Percentiles rank a stretch among this genome's conserved stretches.
phyloP scores from a whole-genome alignment of 2,329 filamentous ascomycete species.

The Fusarium sp. region DNA sequence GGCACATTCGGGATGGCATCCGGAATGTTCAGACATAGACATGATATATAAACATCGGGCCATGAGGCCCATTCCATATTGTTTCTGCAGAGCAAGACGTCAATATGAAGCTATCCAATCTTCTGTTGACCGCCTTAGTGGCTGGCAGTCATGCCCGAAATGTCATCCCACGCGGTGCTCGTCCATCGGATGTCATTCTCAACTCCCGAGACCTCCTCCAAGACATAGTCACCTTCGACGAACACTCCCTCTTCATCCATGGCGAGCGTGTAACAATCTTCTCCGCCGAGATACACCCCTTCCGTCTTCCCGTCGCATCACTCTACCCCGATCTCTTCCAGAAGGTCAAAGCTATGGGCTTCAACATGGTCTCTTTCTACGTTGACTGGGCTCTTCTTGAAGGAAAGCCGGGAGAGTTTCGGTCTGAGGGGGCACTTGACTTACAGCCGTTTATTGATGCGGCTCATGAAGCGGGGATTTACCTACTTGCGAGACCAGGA shows the following conservation, averaged over 20 bases:
- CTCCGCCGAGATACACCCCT: constrained; percentile 81
- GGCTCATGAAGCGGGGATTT: constrained; percentile 78
- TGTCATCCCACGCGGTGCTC: constrained; percentile 29
- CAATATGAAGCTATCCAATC: constrained; percentile 30
- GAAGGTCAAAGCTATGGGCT: constrained; percentile 84
- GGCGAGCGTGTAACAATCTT: constrained; percentile 79
- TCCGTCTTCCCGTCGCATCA: constrained; percentile 60
- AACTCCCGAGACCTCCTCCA: constrained; percentile 49
- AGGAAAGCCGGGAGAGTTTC: constrained; percentile 77
- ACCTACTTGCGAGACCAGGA: constrained; percentile 77
- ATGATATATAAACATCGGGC: too few relatives aligned
- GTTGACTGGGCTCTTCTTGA: constrained; percentile 83
- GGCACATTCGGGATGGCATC: constrained; percentile 21
- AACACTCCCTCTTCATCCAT: constrained; percentile 76
- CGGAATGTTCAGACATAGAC: too few relatives aligned
- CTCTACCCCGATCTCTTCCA: constrained; percentile 79
- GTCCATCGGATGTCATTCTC: constrained; percentile 40
- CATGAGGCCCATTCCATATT: too few relatives aligned
- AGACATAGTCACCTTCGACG: constrained; percentile 74
- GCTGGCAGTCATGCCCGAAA: constrained; percentile 24
- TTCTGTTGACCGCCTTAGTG: constrained; percentile 7
- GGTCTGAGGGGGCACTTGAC: constrained; percentile 77
- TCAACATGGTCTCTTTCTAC: constrained; percentile 84
- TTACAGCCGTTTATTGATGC: constrained; percentile 82
- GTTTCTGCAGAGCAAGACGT: too few relatives aligned